Base-by-base conservation (phyloP, 2,329 filamentous ascomycete species). In the Ophiostoma triangulosporum region DNA sequence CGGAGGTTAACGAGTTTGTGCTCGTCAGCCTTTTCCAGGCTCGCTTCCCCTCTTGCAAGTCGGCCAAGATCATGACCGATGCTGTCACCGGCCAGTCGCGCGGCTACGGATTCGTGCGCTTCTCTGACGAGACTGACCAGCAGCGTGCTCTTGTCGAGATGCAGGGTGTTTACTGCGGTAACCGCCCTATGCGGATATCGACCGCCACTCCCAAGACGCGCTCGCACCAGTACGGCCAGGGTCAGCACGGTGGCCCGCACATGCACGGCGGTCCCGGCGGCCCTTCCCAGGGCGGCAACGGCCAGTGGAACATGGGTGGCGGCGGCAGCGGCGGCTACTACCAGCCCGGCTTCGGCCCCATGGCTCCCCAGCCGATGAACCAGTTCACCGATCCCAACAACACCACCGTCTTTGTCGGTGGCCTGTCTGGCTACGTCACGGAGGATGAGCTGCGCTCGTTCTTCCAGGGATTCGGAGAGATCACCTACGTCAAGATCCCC, bases 381-480 rank as follows among this genome's bases (percentile, higher is more conserved):
- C 93, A 98, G 73, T 98, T 98, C 75, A 98, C 93, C 35, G 93
- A 98, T 64, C 93, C 93, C 12, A 98, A 98, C 80, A 98, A 98
- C 74, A 98, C 93, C 17, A 98, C 93, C 20, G 93, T 98, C 58
- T 98, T 98, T 64, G 93, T 98, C 53, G 93, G 93, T 60, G 93
- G 93, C 52, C 81, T 98, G 5, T 96, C 90, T 35, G 93, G 93
- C 60, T 98, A 98, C 64, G 93, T 98, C 58, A 98, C 93, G 48
- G 93, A 98, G 74, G 93, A 98, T 64, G 93, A 98, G 76, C 84
- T 98, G n/a, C 88, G 93, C 59, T 96, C 90, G 0, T 98, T 98
- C 80, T 98, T 98, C 84, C 93, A 98, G 70, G 93, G 93, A 62
- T 98, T 98, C 60, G 93, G 93, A 57, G 93, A 98, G 69, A 98